Percentiles rank a stretch among this genome's conserved stretches.
Evolutionary conservation across 257 asterid species (phyloP).

Genomic region (Lithospermum erythrorhizon): DNA sequence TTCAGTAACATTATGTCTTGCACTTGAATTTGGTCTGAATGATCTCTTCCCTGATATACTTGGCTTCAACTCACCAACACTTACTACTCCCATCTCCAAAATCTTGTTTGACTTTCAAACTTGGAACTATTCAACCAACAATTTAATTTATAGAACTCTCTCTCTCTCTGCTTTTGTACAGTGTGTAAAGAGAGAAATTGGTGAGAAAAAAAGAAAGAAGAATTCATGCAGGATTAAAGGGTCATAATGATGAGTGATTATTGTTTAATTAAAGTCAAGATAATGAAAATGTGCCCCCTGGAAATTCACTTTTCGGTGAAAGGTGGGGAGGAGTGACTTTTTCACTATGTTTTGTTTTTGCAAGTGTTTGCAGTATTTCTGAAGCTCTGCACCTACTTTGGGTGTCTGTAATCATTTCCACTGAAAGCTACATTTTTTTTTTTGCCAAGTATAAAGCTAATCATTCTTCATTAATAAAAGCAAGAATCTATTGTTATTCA

Average conservation of each 20-base stretch:
- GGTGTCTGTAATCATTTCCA: conserved; percentile 60
- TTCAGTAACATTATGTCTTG: conserved; percentile 55
- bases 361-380: conserved; percentile 26
- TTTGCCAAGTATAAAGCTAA: neutral
- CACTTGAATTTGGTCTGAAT: conserved; percentile 71
- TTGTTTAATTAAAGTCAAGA: conserved; percentile 16
- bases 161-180: conserved; percentile 13
- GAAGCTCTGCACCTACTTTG: conserved; percentile 42
- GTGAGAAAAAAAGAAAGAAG: conserved; percentile 21
- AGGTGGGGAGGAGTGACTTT: conserved; percentile 30
- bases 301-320: conserved; percentile 66
- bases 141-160: conserved; percentile 7
- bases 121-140: conserved; percentile 2
- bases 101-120: conserved; percentile 1
- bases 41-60: conserved; percentile 71
- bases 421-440: conserved; percentile 33
- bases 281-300: conserved; percentile 38
- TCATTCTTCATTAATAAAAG: too few relatives aligned
- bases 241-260: conserved; percentile 16
- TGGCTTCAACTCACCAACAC: conserved; percentile 71
- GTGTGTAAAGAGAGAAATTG: conserved; percentile 11
- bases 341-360: conserved; percentile 17
- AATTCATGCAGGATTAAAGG: conserved; percentile 35
- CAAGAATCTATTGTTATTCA: too few relatives aligned
- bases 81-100: conserved; percentile 60